Evolutionary conservation across 2,329 filamentous ascomycete genomes (phyloP), one percentile per base, ranked within the genome.

Genomic region (Fusarium sp.): DNA sequence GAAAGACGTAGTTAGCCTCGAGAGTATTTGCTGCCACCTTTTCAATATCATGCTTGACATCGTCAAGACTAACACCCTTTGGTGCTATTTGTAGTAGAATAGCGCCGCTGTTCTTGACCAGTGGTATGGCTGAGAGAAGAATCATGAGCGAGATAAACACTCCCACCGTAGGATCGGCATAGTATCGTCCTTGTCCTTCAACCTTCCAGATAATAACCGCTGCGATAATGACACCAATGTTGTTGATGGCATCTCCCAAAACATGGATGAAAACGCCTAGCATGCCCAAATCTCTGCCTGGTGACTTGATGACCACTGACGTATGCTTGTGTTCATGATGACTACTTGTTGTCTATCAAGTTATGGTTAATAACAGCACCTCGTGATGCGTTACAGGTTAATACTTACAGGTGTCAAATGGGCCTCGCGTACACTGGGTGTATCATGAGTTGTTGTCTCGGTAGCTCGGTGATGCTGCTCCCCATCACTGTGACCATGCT

Each of bases 111-210:
- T 82, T 84, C 73, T 84, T 88, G 38, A 89, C 83, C 62, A 93
- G 80, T 0, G 90, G 89, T 13, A 90, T 70, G 0, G 89, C 85
- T 0, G 90, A 88, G 0, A 86, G 58, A 4, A 93, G 80, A 40
- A 94, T 92, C 85, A 93, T 90, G n/a, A 92, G 62, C 3, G 89
- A 85, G 71, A 94, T 94, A 51, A 84, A 89, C 76, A 92, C 83
- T 60, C 89, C 88, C 34, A 90, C 85, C 5, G 84, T 89, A 0
- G 92, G 91, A 74, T 94, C 92, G 7, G 89, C 90, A 70, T 93
- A 94, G 80, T 86, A 92, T 34, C 89, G 83, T 5, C 77, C 82
- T 1, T 85, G 81, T 31, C 85, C 88, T 31, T 83, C 75, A 0
- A 85, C 82, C 58, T 89, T 81, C 91, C 90, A 93, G 75, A 94